Conservation (phyloP, 2,329 filamentous ascomycete species). For the Coniochaeta sp. region DNA sequence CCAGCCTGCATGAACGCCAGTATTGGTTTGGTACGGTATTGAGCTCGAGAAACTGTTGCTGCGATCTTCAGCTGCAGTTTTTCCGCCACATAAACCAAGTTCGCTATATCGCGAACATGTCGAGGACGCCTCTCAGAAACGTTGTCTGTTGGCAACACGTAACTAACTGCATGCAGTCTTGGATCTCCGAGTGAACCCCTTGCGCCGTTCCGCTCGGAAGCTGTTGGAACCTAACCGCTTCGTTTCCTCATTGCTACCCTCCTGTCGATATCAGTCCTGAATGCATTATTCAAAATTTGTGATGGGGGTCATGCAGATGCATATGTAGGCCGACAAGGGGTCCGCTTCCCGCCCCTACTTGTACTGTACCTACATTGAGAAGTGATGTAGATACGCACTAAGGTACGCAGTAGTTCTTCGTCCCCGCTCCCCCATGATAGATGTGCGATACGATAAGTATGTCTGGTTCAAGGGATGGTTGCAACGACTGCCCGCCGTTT, state of each 20-base stretch:
- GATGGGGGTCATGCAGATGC: conserved; percentile 1
- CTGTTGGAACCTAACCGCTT: background rate
- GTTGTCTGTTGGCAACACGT: background rate
- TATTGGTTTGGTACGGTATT: background rate
- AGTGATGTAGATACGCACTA: background rate
- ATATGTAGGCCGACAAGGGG: background rate
- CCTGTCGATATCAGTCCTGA: background rate
- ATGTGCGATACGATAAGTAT: background rate
- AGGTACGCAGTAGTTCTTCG: background rate
- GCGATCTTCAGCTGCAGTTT: background rate
- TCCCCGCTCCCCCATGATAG: background rate
- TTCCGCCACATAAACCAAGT: background rate
- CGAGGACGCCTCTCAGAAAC: background rate
- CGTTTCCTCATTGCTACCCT: background rate
- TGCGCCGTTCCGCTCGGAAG: background rate
- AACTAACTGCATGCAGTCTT: background rate
- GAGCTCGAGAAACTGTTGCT: background rate
- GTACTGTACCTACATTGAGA: background rate
- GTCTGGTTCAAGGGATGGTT: background rate
- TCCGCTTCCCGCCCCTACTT: conserved; percentile 1
- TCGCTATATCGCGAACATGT: background rate
- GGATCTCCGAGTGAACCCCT: background rate
- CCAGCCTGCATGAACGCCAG: background rate
- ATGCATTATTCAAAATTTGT: background rate
- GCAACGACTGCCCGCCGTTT: background rate